These are phyloP conservation scores for Falciphora oryzae DNA, from an alignment of 2,329 filamentous ascomycete genomes.

Conservation along the genomic window DNA sequence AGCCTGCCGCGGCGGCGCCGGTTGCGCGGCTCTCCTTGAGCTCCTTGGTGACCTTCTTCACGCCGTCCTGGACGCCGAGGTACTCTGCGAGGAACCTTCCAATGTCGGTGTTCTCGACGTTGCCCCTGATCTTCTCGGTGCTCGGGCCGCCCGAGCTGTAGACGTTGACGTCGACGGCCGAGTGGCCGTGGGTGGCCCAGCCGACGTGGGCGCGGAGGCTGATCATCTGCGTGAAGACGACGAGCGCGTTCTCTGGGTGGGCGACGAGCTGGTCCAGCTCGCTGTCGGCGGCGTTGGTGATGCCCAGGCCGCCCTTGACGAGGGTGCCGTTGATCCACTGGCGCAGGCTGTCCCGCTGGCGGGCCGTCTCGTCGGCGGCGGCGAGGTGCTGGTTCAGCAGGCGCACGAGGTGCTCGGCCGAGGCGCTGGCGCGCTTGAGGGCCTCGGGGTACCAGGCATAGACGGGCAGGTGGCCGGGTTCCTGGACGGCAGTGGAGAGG, in stretches of 20 bases:
- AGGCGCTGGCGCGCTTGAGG: constrained; percentile 71
- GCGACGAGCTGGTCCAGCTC: constrained; percentile 66
- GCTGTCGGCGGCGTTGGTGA: constrained; percentile 62
- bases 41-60: constrained; percentile 71
- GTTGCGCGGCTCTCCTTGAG: constrained; percentile 45
- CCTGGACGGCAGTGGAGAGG: constrained; percentile 66
- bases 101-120: constrained; percentile 92
- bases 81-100: constrained; percentile 77
- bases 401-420: constrained; percentile 62
- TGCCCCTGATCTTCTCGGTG: constrained; percentile 64
- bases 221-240: constrained; percentile 75
- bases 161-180: constrained; percentile 92
- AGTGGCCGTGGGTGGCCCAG: constrained; percentile 92
- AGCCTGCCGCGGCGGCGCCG: constrained; percentile 24
- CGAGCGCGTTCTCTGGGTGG: constrained; percentile 45
- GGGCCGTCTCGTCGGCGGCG: background rate
- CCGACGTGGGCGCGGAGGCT: constrained; percentile 83
- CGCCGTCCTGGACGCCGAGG: constrained; percentile 60
- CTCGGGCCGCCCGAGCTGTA: constrained; percentile 70
- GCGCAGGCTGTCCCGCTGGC: constrained; percentile 30
- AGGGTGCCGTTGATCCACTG: constrained; percentile 64
- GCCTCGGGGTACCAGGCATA: constrained; percentile 77
- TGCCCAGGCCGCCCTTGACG: constrained; percentile 66
- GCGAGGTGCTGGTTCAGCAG: constrained; percentile 56
- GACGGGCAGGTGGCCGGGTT: constrained; percentile 45